A percentile compares a stretch with the other conserved stretches of the same genome.
phyloP scores from a whole-genome alignment of 2,329 filamentous ascomycete genomes.

The Microsporum audouinii region DNA sequence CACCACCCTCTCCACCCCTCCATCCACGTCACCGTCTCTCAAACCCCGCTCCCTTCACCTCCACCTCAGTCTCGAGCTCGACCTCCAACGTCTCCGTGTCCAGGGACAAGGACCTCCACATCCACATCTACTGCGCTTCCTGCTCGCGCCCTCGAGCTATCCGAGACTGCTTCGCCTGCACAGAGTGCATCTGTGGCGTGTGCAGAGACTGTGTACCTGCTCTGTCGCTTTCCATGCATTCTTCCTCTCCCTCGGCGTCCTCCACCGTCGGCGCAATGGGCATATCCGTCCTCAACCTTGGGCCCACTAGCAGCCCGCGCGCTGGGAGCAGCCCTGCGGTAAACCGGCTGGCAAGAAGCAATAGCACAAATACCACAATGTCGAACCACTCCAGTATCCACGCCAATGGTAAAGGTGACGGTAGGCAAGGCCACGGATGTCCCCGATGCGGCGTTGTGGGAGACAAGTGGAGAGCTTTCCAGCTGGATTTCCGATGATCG shows the following conservation, averaged over 20 bases:
- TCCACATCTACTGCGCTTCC: constrained; percentile 86
- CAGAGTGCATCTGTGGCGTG: constrained; percentile 88
- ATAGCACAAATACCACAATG: constrained; percentile 1
- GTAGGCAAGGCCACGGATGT: constrained; percentile 27
- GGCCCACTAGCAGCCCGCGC: constrained; percentile 24
- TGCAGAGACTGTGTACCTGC: constrained; percentile 66
- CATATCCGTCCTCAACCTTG: constrained; percentile 28
- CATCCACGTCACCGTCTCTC: constrained; percentile 34
- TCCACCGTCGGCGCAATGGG: constrained; percentile 20
- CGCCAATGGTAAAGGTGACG: constrained; percentile 20
- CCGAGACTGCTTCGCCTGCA: constrained; percentile 82
- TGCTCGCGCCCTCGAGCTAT: constrained; percentile 68
- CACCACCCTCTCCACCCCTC: constrained; percentile 20
- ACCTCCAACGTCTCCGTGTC: not conserved
- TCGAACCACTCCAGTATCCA: not conserved
- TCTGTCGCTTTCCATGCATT: constrained; percentile 27
- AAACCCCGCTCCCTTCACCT: constrained; percentile 44
- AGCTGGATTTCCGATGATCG: constrained; percentile 36
- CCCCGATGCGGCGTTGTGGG: constrained; percentile 36
- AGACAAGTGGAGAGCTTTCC: constrained; percentile 39
- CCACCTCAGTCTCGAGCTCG: constrained; percentile 10
- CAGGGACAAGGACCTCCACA: constrained; percentile 7
- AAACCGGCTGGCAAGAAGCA: not conserved
- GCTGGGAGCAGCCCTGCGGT: not conserved
- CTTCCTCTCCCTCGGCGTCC: not conserved